These are phyloP conservation scores for Clonostachys solani DNA, from an alignment of 2,329 filamentous ascomycete genomes.

Conservation along the genomic window DNA sequence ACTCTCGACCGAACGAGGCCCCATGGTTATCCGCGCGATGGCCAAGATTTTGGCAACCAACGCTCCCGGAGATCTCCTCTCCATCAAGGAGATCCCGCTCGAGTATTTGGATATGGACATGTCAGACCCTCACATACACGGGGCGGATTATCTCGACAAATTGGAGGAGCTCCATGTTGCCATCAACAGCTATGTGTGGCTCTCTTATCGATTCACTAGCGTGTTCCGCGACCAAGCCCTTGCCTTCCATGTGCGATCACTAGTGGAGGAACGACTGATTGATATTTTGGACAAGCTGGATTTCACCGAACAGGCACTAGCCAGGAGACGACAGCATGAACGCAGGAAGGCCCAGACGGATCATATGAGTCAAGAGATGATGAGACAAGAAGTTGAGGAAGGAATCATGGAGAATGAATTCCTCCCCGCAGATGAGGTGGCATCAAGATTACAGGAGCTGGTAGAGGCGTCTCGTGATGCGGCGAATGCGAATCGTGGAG, in stretches of 20 bases:
- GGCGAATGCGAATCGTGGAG: neutral
- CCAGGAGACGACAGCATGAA: constrained; percentile 12
- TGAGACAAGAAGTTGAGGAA: neutral
- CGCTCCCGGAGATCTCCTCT: constrained; percentile 62
- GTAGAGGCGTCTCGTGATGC: neutral
- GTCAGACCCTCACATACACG: constrained; percentile 23
- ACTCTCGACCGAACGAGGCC: constrained; percentile 13
- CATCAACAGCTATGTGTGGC: constrained; percentile 85
- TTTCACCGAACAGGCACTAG: constrained; percentile 29
- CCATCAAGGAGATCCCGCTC: constrained; percentile 66
- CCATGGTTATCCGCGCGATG: constrained; percentile 48
- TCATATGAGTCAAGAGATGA: constrained; percentile 1
- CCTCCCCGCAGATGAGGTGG: neutral
- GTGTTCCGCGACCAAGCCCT: constrained; percentile 72
- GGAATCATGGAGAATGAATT: neutral
- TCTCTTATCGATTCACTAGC: constrained; percentile 83
- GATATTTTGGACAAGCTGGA: constrained; percentile 43
- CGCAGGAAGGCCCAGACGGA: constrained; percentile 12
- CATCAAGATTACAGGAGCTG: neutral
- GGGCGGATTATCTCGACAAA: constrained; percentile 54
- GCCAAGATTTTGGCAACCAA: constrained; percentile 68
- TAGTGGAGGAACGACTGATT: constrained; percentile 73
- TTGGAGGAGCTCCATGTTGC: constrained; percentile 79
- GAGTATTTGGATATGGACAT: constrained; percentile 67
- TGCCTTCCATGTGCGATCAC: constrained; percentile 72